Evolutionary conservation across 805 yeast species (phyloP), one percentile per base, ranked within the genome.

Genomic region (Lipomyces kockii): DNA sequence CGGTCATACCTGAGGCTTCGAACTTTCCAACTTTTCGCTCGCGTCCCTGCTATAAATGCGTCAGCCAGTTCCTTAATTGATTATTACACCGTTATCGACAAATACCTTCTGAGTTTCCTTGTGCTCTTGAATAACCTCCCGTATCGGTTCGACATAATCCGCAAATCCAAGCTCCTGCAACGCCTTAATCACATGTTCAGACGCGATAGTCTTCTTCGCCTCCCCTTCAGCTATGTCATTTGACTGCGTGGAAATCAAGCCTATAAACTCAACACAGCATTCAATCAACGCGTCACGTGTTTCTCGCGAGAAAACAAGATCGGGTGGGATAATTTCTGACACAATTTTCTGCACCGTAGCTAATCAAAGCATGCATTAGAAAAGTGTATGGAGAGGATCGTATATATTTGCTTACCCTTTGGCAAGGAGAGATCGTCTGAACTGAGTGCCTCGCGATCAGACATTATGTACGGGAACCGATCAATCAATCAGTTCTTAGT

Each of bases 311-410:
- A 94, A 92, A 6, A 93, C 87, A 65, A 91, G 83, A 75, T 93
- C 98, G n/a, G 86, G 80, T 20, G 97, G 97, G 37, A 94, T 82
- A 43, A 95, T 90, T 75, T 95, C 99, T 2, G 92, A 84, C 22
- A 95, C 89, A 60, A 95, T 92, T 78, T 95, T 95, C 77, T 94
- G 98, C 1, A 95, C 98, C 0, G 99, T 95, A 2, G 99, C 99
- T 79, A 46, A 20, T 8, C 20, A n/a, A 43, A 17, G 22, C 8
- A 43, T 43, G 9, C 9, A n/a, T 35, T 29, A 34, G 49, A 34
- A n/a, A 20, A 34, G 32, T 17, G 49, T n/a, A 9, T 7, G n/a
- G 2, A 25, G 34, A 1, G 8, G 29, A 52, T 12, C 11, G 27
- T n/a, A 11, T n/a, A 49, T 25, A 8, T 22, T 5, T 17, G 32